Evolutionary conservation across 169 alveolate genomes (phyloP), one percentile per base, ranked within the genome.

Genomic region (Cyclospora cayetanensis): DNA sequence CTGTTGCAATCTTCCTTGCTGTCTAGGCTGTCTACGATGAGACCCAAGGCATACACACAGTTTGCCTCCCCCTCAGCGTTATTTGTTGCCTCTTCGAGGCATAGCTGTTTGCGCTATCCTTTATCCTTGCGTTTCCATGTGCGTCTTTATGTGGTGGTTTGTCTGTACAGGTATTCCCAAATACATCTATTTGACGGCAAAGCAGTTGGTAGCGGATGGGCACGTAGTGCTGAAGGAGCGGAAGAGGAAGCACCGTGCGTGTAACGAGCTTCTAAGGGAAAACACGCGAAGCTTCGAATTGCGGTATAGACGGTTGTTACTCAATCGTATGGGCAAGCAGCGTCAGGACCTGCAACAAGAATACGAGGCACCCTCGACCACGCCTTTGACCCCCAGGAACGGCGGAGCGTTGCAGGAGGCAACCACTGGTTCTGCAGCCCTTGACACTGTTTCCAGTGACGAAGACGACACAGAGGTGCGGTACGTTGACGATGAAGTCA

Each of bases 151-250:
- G 37, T 22, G 25, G 42, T 9, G n/a, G 70, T 31, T 63, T 53
- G 50, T 41, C 29, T 87, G 22, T 50, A 20, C n/a, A 92, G 94
- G 94, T 37, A 39, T 80, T 34, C 92, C 94, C 41, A 92, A 92
- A 55, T 92, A 82, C 34, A 91, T 84, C 4, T 92, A 77, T 37
- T 34, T 92, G 76, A 92, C 94, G 39, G 90, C 91, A 12, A 37
- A 74, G 52, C 82, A 82, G 65, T 42, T 92, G 43, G 88, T 92
- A 50, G 31, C 65, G 53, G 93, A 84, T 29, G 92, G 84, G 27
- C 86, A 84, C 9, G 94, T 92, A 29, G 83, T 52, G 29, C 63
- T 92, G 85, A 70, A 66, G 82, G 91, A 80, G 41, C 80, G 72
- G 35, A 83, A 31, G 25, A 53, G 86, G 18, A 80, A 53, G 60